Base-by-base conservation (phyloP, 371 early-diverging fungal species). In the Mucor racemosus region DNA sequence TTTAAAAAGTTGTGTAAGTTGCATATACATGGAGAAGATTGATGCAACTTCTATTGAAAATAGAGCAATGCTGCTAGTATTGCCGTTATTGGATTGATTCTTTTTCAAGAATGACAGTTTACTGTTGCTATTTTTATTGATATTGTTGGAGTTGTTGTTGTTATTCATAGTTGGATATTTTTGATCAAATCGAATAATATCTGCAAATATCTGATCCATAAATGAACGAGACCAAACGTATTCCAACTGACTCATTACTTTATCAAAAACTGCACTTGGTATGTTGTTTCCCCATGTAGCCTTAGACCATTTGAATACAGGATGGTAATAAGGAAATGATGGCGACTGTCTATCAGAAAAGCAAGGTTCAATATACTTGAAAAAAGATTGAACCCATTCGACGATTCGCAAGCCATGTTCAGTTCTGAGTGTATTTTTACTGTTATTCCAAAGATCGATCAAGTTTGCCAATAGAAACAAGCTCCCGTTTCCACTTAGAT, bases 221-320 rank as follows among this genome's bases (percentile, higher is more conserved):
- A 89, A 89, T 1, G 77, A 58, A 0, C 86, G 77, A 36, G 82
- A 83, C 88, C 91, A 89, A 3, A 89, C 64, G 35, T 79, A 81
- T 33, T 86, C 86, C 5, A 91, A 57, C 55, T 86, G 87, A 7
- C 66, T 59, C 7, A 86, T 73, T 7, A 87, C 69, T n/a, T 65
- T 57, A 36, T 76, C 81, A 62, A 77, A 82, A 3, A 87, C 81
- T 13, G 69, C 46, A 3, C 74, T 67, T 19, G 81, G 71, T 11
- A 87, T 70, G 6, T 71, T 60, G 33, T 83, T 81, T 56, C 86
- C 86, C 66, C 74, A 75, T 5, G 41, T 40, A 0, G 74, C 67
- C 14, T 61, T 58, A 14, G 86, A 79, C 91, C 92, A 91, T 62
- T 84, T 84, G 36, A 91, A 90, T 4, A 91, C 40, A 13, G 90